A percentile compares a stretch with the other conserved stretches of the same genome.
phyloP scores from a whole-genome alignment of 345 rosid species.

The Syzygium oleosum region DNA sequence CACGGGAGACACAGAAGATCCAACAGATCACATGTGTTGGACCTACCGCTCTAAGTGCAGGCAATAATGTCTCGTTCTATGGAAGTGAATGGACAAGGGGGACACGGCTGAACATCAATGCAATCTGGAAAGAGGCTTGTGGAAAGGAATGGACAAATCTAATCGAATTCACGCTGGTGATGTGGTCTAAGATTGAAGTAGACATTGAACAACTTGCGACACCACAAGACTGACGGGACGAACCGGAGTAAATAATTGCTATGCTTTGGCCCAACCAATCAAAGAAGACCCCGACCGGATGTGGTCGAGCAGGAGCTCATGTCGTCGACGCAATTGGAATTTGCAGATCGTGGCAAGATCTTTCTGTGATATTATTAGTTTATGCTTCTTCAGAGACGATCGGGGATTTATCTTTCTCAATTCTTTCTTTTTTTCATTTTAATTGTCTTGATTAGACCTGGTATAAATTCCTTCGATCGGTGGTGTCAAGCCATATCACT shows the following conservation, averaged over 20 bases:
- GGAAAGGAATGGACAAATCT: neutral
- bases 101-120: neutral
- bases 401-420: neutral
- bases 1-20: neutral
- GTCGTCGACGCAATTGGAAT: neutral
- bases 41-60: neutral
- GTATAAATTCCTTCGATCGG: neutral
- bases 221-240: neutral
- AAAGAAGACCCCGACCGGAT: neutral
- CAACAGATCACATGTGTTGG: neutral
- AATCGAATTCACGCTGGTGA: neutral
- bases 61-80: neutral
- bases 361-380: too few relatives aligned
- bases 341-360: neutral
- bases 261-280: neutral
- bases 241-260: neutral
- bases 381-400: neutral
- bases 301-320: neutral
- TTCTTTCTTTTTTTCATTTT: neutral
- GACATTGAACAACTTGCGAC: neutral
- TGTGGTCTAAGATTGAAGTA: neutral
- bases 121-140: neutral
- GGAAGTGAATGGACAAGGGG: neutral
- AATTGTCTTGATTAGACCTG: neutral
- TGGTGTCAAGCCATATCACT: neutral